phyloP scores from a whole-genome alignment of 78 protist species.

The Dictyostelium capitatum region DNA sequence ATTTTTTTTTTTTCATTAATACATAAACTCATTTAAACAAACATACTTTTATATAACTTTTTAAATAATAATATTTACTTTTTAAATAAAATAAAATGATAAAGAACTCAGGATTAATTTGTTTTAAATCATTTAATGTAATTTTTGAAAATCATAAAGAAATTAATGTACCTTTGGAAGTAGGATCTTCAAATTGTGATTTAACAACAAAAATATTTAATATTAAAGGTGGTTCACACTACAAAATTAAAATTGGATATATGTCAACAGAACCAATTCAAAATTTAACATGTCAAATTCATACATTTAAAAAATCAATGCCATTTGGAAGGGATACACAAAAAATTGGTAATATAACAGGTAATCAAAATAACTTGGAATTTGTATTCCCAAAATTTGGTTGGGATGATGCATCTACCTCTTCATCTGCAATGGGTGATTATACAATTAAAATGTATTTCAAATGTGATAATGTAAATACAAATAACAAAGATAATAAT shows the following conservation, averaged over 20 bases:
- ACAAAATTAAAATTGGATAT: not conserved
- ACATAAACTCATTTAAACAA: not conserved
- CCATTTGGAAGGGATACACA: slow-evolving; percentile 15
- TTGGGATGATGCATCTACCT: slow-evolving; percentile 6
- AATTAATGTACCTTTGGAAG: slow-evolving; percentile 39
- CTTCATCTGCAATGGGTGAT: slow-evolving; percentile 11
- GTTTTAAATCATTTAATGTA: slow-evolving; percentile 68
- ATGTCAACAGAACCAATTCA: not conserved
- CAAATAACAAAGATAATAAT: not conserved
- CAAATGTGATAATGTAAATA: not conserved
- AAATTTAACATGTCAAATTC: not conserved
- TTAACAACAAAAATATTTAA: slow-evolving; percentile 11
- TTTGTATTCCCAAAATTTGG: slow-evolving; percentile 7
- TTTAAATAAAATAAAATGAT: not conserved
- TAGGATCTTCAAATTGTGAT: not conserved
- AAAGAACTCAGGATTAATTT: not conserved
- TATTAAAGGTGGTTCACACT: not conserved
- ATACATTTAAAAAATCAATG: slow-evolving; percentile 5
- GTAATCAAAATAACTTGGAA: not conserved
- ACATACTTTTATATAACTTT: too few relatives aligned
- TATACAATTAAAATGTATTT: slow-evolving; percentile 17
- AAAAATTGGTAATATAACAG: not conserved
- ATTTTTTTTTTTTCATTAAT: not conserved
- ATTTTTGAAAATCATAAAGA: slow-evolving; percentile 78
- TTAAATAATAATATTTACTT: not conserved